Conservation (phyloP, 352 stramenopile species). For the Phytophthora europaea region DNA sequence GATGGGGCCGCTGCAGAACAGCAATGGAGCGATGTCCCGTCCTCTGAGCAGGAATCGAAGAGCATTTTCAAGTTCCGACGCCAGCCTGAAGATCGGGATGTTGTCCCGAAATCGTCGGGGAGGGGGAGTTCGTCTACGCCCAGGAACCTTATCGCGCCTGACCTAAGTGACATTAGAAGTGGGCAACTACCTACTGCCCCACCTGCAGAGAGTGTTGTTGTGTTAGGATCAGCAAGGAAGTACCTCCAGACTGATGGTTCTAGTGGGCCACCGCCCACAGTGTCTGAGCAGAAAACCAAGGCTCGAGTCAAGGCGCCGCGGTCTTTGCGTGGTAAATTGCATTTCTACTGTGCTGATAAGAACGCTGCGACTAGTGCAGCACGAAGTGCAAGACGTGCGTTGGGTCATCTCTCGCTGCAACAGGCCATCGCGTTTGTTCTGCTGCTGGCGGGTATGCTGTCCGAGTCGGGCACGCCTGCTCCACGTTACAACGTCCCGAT, state of each 20-base stretch:
- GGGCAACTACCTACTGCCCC: slow-evolving; percentile 23
- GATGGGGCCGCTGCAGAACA: slow-evolving; percentile 1
- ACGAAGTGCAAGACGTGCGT: slow-evolving; percentile 36
- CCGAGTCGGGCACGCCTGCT: slow-evolving; percentile 65
- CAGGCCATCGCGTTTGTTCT: slow-evolving; percentile 67
- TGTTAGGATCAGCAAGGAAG: slow-evolving; percentile 25
- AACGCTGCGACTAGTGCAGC: slow-evolving; percentile 17
- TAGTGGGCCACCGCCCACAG: not conserved
- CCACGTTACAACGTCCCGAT: slow-evolving; percentile 82
- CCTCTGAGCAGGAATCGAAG: slow-evolving; percentile 9
- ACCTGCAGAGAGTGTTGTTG: not conserved
- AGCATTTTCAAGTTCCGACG: slow-evolving; percentile 57
- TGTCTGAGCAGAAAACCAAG: slow-evolving; percentile 15
- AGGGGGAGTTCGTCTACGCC: slow-evolving; percentile 33
- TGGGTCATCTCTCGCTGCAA: slow-evolving; percentile 58
- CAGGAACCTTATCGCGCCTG: slow-evolving; percentile 48
- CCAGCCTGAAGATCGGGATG: slow-evolving; percentile 10
- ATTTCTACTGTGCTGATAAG: slow-evolving; percentile 30
- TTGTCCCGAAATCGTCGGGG: slow-evolving; percentile 33
- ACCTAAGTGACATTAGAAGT: slow-evolving; percentile 32
- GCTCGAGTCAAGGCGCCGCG: slow-evolving; percentile 27
- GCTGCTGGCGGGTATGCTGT: slow-evolving; percentile 67
- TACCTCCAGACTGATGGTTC: slow-evolving; percentile 24
- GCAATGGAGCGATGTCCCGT: slow-evolving; percentile 11
- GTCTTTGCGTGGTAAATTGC: slow-evolving; percentile 38